These are phyloP conservation scores for Excoecaria cochinchinensis DNA, from an alignment of 345 rosid genomes.

Conservation along the genomic window DNA sequence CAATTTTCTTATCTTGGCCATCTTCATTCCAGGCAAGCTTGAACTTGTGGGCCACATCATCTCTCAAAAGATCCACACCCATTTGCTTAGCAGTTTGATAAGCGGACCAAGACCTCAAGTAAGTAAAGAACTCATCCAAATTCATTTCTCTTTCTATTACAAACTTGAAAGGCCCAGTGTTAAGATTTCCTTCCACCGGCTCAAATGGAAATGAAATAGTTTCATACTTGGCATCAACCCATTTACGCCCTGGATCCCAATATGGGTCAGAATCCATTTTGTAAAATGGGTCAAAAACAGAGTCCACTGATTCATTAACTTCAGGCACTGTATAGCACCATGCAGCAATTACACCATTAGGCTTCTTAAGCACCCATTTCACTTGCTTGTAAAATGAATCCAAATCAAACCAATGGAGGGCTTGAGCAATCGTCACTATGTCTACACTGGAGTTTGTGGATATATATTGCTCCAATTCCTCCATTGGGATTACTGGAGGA, in stretches of 20 bases:
- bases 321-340: slow-evolving; percentile 84
- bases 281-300: slow-evolving; percentile 52
- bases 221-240: slow-evolving; percentile 59
- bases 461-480: slow-evolving; percentile 42
- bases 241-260: slow-evolving; percentile 57
- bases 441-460: slow-evolving; percentile 50
- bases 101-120: slow-evolving; percentile 63
- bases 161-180: slow-evolving; percentile 59
- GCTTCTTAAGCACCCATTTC: slow-evolving; percentile 65
- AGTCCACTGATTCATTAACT: slow-evolving; percentile 49
- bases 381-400: slow-evolving; percentile 55
- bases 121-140: slow-evolving; percentile 51
- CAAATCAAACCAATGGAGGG: slow-evolving; percentile 78
- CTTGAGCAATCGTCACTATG: slow-evolving; percentile 70
- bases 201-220: slow-evolving; percentile 70
- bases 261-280: slow-evolving; percentile 33
- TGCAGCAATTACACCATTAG: slow-evolving; percentile 68
- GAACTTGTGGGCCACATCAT: slow-evolving; percentile 40
- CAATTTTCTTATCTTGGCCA: slow-evolving; percentile 35
- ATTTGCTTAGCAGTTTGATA: slow-evolving; percentile 67
- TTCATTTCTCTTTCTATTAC: slow-evolving; percentile 53
- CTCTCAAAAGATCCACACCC: slow-evolving; percentile 57
- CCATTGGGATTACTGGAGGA: slow-evolving; percentile 44
- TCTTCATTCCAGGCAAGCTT: slow-evolving; percentile 54
- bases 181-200: slow-evolving; percentile 43